Conservation (phyloP, 164 flowering plant genomes). For the Nymphaea colorata region DNA sequence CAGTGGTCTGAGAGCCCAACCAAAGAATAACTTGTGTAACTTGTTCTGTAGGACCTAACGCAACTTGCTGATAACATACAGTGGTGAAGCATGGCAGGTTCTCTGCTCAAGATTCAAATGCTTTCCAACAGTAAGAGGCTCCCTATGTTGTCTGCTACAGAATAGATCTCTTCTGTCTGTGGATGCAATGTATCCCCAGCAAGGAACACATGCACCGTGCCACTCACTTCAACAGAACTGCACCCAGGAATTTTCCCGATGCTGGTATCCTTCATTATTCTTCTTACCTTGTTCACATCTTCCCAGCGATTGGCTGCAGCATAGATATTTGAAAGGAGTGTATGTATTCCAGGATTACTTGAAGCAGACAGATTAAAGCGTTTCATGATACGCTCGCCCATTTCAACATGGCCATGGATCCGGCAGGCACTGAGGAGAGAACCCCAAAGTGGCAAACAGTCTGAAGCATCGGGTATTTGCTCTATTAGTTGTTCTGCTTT, state of each 20-base stretch:
- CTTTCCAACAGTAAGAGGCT: conserved; percentile 1
- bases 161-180: conserved; percentile 5
- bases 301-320: conserved; percentile 70
- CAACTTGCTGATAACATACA: too few species aligned
- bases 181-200: conserved; percentile 13
- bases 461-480: conserved; percentile 21
- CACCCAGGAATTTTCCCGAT: conserved; percentile 58
- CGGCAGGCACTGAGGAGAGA: conserved; percentile 77
- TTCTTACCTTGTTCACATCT: conserved; percentile 52
- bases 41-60: too few species aligned
- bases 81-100: too few species aligned
- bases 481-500: conserved; percentile 51
- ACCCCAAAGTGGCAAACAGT: conserved; percentile 49
- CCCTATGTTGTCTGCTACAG: conserved; percentile 4
- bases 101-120: too few species aligned
- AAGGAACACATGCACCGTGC: conserved; percentile 42
- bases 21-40: too few species aligned
- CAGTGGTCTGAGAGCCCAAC: too few species aligned
- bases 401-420: conserved; percentile 47
- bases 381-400: conserved; percentile 40
- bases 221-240: conserved; percentile 60
- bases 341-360: conserved; percentile 38
- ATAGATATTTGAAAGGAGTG: conserved; percentile 65
- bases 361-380: conserved; percentile 1
- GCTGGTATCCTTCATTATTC: conserved; percentile 48